Evolutionary conservation across 768 basidiomycete genomes (phyloP), one percentile per base, ranked within the genome.

Genomic region (Lactarius pseudohatsudake): DNA sequence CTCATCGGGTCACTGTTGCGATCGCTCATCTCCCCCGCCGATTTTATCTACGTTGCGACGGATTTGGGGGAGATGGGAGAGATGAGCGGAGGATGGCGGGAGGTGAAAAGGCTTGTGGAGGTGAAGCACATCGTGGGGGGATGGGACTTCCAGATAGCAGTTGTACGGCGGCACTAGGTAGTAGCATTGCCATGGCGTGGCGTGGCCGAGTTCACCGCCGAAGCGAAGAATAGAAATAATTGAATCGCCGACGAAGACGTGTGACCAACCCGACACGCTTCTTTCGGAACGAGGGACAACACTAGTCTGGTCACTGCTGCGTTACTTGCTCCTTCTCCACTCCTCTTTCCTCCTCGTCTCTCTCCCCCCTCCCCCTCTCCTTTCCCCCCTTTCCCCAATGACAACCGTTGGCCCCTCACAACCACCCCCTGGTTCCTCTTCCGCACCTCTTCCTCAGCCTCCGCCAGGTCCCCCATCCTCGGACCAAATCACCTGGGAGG

Each of bases 1-100:
- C 79, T 98, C 72, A 84, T 98, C 72, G 96, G 96, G 64, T 96
- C 94, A 32, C 79, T 98, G 63, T 78, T 97, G 67, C 86, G 96
- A 63, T 94, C 92, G 20, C 81, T 98, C 68, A 80, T 98, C 45
- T 91, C 89, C 7, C 92, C 96, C 54, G 92, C 90, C 18, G 96
- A 97, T 77, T 96, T 94, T 78, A 87, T 95, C 54, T 89, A 94
- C 75, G 86, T 92, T 53, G 88, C 84, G 71, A 81, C 80, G 69
- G 86, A 87, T 70, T 68, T 82, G 68, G 74, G 76, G 73, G 84
- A 86, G 67, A 82, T 78, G 62, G 85, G 84, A 74, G 83, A 81
- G 64, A 79, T 77, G 71, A 77, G 73, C 22, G 75, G 75, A 32
- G 88, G 88, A 32, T 97, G 94, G 95, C 81, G 92, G 68, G 95